Percentiles rank a stretch among this genome's conserved stretches.
Evolutionary conservation across 345 rosid genomes (phyloP).

Genomic region (Eucalyptus sideroxylon): DNA sequence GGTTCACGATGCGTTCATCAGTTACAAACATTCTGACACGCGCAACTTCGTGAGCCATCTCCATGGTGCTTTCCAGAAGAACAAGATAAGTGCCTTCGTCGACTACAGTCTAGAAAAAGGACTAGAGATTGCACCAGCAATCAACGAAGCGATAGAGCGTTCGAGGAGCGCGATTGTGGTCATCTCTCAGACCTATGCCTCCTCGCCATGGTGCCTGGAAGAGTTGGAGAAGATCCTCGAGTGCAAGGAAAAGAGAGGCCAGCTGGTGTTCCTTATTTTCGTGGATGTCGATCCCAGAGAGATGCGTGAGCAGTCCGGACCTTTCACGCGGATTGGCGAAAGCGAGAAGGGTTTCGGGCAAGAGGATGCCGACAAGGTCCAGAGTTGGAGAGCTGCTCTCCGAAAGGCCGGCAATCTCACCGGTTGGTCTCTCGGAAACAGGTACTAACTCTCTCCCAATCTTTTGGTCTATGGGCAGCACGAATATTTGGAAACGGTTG

Average conservation of each 20-base stretch:
- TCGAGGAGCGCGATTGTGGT: background rate
- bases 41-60: background rate
- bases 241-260: background rate
- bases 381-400: background rate
- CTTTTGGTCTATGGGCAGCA: background rate
- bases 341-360: background rate
- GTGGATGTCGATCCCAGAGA: background rate
- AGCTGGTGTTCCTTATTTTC: background rate
- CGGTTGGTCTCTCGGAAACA: background rate
- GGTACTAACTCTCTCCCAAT: background rate
- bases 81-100: background rate
- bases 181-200: background rate
- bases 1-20: background rate
- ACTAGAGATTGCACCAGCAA: background rate
- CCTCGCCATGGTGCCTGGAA: background rate
- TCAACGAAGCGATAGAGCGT: background rate
- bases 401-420: background rate
- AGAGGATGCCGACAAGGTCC: background rate
- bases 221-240: background rate
- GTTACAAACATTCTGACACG: background rate
- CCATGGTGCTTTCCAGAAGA: background rate
- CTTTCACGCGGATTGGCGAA: background rate
- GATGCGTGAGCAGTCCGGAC: background rate
- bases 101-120: background rate
- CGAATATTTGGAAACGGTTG: background rate